These are phyloP conservation scores for Fragosphaeria purpurea DNA, from an alignment of 2,329 filamentous ascomycete genomes.

Conservation along the genomic window DNA sequence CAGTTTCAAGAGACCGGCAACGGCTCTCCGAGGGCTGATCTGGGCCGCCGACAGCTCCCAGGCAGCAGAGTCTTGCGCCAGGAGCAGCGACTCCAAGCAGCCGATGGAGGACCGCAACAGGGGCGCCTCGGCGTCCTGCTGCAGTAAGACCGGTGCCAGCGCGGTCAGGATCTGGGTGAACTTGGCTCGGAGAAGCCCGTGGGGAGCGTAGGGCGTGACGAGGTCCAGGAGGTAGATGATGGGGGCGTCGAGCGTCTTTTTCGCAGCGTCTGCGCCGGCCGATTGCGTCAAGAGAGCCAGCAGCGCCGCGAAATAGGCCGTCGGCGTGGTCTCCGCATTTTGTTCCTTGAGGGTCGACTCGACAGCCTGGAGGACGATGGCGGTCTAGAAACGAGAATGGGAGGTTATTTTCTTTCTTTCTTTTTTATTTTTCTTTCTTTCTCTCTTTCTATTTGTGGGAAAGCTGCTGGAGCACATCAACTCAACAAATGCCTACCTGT, in stretches of 20 bases:
- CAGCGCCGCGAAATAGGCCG: conserved; percentile 92
- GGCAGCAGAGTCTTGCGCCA: conserved; percentile 76
- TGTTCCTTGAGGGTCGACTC: conserved; percentile 88
- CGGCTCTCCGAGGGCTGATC: conserved; percentile 75
- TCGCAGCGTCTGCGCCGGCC: conserved; percentile 56
- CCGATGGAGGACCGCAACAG: conserved; percentile 82
- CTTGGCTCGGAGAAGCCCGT: conserved; percentile 82
- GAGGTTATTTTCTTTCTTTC: neutral
- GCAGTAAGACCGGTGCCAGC: conserved; percentile 72
- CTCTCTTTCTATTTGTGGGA: neutral
- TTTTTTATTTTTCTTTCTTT: no score
- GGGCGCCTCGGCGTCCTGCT: conserved; percentile 75
- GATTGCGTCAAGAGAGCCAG: conserved; percentile 78
- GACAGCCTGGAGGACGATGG: conserved; percentile 78
- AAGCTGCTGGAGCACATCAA: neutral
- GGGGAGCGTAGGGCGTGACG: conserved; percentile 73
- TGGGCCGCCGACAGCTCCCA: conserved; percentile 81
- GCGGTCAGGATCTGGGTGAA: conserved; percentile 87
- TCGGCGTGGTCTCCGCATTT: conserved; percentile 71
- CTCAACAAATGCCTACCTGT: conserved; percentile 49
- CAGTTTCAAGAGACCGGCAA: conserved; percentile 75
- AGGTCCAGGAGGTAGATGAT: conserved; percentile 94
- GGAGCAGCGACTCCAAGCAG: conserved; percentile 80
- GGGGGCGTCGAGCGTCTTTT: conserved; percentile 73
- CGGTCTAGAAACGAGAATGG: conserved; percentile 46